These are phyloP conservation scores for Chrysosporium queenslandicum DNA, from an alignment of 2,329 filamentous ascomycete genomes.

Conservation along the genomic window DNA sequence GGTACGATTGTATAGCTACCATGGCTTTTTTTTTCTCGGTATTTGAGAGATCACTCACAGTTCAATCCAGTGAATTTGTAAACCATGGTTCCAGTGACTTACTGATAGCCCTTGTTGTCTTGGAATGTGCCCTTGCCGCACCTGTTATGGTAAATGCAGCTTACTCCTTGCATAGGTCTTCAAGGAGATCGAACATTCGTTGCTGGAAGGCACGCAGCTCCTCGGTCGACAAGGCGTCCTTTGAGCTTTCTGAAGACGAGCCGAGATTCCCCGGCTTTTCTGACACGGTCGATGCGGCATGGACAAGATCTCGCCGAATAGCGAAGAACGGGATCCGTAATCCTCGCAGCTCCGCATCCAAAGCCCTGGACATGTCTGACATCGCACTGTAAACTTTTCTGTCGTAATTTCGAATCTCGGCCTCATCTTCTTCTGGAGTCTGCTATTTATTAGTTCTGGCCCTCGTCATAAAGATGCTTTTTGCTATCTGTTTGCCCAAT, in stretches of 20 bases:
- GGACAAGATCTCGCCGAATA: conserved; percentile 38
- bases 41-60: too few species aligned
- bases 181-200: conserved; percentile 42
- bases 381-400: conserved; percentile 53
- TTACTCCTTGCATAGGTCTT: conserved; percentile 40
- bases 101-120: too few species aligned
- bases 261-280: background rate
- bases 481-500: background rate
- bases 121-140: too few species aligned
- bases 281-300: conserved; percentile 12
- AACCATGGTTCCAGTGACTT: too few species aligned
- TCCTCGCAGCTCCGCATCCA: conserved; percentile 46
- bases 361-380: conserved; percentile 49
- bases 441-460: conserved; percentile 17
- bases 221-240: conserved; percentile 29
- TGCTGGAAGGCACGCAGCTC: conserved; percentile 39
- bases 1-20: too few species aligned
- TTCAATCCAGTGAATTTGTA: too few species aligned
- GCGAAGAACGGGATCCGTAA: conserved; percentile 55
- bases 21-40: too few species aligned
- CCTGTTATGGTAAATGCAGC: too few species aligned
- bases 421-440: conserved; percentile 41
- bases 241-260: background rate
- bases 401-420: conserved; percentile 51
- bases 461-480: background rate